Evolutionary conservation across 2,329 filamentous ascomycete species (phyloP).

Genomic region (Sclerotinia subarctica): DNA sequence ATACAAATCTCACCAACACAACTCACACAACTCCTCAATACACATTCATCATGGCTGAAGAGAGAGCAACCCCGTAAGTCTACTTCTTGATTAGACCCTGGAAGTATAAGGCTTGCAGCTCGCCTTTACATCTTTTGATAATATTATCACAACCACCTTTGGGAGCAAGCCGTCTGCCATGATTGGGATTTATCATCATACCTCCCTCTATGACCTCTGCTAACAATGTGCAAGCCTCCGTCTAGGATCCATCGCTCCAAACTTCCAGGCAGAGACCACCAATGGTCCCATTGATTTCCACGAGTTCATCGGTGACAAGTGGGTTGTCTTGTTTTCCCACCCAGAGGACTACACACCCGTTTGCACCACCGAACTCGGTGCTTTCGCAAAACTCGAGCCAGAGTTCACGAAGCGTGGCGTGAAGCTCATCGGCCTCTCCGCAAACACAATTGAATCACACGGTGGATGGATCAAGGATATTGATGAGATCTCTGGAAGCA

Average conservation of each 20-base stretch:
- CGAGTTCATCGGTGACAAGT: slow-evolving; percentile 73
- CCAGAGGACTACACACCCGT: slow-evolving; percentile 91
- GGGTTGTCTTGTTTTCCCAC: slow-evolving; percentile 82
- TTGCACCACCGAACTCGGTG: slow-evolving; percentile 92
- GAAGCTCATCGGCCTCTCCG: slow-evolving; percentile 87
- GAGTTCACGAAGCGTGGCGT: slow-evolving; percentile 85
- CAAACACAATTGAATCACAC: slow-evolving; percentile 82
- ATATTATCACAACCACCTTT: not conserved
- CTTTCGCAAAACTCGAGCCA: slow-evolving; percentile 82
- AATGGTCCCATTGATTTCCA: slow-evolving; percentile 77
- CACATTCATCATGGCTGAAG: slow-evolving; percentile 25
- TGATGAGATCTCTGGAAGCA: slow-evolving; percentile 69
- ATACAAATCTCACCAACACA: not conserved
- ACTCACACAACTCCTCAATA: not conserved
- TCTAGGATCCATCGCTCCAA: slow-evolving; percentile 66
- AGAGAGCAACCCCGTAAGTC: slow-evolving; percentile 27
- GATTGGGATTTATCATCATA: not conserved
- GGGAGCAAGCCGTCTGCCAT: not conserved
- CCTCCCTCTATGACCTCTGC: not conserved
- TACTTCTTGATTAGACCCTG: not conserved
- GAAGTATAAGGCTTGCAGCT: not conserved
- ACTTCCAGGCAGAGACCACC: slow-evolving; percentile 81
- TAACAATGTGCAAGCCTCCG: slow-evolving; percentile 50
- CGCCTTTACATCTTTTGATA: not conserved
- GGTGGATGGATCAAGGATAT: slow-evolving; percentile 89